Evolutionary conservation across 176 grass and related monocot genomes (phyloP).

Genomic region (Ananas comosus): DNA sequence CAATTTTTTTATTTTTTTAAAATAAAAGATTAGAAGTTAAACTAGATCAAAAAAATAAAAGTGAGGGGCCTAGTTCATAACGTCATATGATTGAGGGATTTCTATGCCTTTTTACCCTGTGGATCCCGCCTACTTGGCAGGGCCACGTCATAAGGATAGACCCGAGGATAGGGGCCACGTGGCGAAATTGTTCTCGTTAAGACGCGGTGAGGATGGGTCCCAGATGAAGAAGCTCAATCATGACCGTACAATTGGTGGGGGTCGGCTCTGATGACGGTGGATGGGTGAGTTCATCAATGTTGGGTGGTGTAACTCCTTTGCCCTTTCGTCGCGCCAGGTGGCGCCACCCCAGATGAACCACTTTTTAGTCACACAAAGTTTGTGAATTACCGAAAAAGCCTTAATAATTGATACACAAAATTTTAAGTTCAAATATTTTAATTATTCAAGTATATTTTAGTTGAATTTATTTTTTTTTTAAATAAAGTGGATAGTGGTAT

Average conservation of each 20-base stretch:
- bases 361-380: too few relatives aligned
- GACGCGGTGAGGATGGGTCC: not conserved
- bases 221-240: not conserved
- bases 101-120: too few relatives aligned
- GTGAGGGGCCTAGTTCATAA: not conserved
- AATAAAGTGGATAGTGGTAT: too few relatives aligned
- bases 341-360: not conserved
- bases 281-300: not conserved
- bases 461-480: too few relatives aligned
- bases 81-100: not conserved
- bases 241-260: not conserved
- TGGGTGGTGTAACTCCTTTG: not conserved
- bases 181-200: not conserved
- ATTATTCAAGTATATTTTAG: too few relatives aligned
- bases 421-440: too few relatives aligned
- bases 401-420: too few relatives aligned
- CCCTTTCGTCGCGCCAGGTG: not conserved
- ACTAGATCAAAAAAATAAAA: too few relatives aligned
- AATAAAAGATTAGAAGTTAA: too few relatives aligned
- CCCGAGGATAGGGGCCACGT: not conserved
- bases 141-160: not conserved
- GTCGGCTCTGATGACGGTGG: not conserved
- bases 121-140: not conserved
- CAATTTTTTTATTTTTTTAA: too few relatives aligned
- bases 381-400: too few relatives aligned